Base-by-base conservation (phyloP, 805 yeast species). In the Candida pseudofarinosa region DNA sequence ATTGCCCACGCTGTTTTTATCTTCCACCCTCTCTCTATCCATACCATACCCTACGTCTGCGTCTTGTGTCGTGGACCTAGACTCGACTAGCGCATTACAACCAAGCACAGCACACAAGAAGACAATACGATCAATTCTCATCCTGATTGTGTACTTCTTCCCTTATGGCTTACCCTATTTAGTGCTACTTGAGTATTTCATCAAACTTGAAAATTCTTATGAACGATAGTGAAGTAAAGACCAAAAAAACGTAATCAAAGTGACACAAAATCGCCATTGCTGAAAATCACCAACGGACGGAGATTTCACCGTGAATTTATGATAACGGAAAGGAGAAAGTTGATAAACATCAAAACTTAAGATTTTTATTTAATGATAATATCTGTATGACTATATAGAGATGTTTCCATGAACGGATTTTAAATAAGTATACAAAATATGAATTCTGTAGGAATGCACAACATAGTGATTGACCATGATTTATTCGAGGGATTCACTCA, bases 401-500 rank as follows among this genome's bases (percentile, higher is more conserved):
- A 10, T 23, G 10, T 23, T 23, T 23, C 28, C 28, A 23, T 23
- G 6, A 23, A 23, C 10, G 28, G 28, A 23, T 23, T 23, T 23
- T 23, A 23, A 23, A 23, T 23, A 23, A 23, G 28, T 23, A 10
- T 23, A 23, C 28, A 23, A 23, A 23, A 23, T 23, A 23, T 23
- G 28, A 23, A 23, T 23, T 23, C 28, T 23, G 28, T 23, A 23
- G 28, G 28, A 23, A 23, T 23, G 28, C 28, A 23, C 28, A 23
- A 23, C 28, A 23, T 10, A 23, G 28, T 23, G 28, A 23, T 23
- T 23, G 28, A 23, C 28, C 28, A 23, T 23, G 28, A 23, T 23
- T 23, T 23, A 23, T 23, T 23, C 28, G 6, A 23, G 28, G 28
- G 46, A 38, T 46, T 46, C 17, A 43, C 30, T 45, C 51, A 59